Base-by-base conservation (phyloP, 495 filamentous ascomycete species). In the Penicillium turbatum region DNA sequence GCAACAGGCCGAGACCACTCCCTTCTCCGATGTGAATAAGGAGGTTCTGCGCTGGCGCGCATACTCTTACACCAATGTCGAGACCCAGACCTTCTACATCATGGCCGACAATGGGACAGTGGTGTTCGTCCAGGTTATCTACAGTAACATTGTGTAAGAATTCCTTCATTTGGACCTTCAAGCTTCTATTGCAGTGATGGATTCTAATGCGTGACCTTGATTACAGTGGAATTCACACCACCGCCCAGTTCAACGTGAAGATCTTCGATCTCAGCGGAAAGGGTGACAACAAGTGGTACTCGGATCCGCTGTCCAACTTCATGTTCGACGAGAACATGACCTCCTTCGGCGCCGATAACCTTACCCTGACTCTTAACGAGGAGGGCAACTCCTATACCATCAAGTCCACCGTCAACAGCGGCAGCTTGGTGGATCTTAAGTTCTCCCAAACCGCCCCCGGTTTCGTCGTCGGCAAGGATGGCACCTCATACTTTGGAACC, bases 71-170 rank as follows among this genome's bases (percentile, higher is more conserved):
- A 97, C 93, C 55, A 86, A 81, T 65, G 93, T 96, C 51, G 93
- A 98, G 75, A 97, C 91, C n/a, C 88, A 97, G 74, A 90, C 81
- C 53, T 98, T 97, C 75, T 97, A 98, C 73, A 71, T 95, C 67
- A 86, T 85, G 76, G 75, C 87, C 41, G 88, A 96, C 53, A 78
- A 71, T 51, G 95, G 93, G 15, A 77, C 83, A 55, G 65, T 92
- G 56, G 90, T 79, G 6, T 79, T 96, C 70, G 82, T 80, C 46
- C 95, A 97, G 78, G 79, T 97, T 69, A 96, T 97, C 67, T 97
- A 97, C 81, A 96, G 87, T 74, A 98, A 96, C 72, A 89, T 98
- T 71, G 86, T 82, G 93, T 97, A 82, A 78, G 91, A 11, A 24
- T 35, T 15, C 37, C 15, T 2, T 5, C 3, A 37, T 12, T 13